Evolutionary conservation across 192 early-diverging fungal genomes (phyloP).

Genomic region (Coemansia sp.): DNA sequence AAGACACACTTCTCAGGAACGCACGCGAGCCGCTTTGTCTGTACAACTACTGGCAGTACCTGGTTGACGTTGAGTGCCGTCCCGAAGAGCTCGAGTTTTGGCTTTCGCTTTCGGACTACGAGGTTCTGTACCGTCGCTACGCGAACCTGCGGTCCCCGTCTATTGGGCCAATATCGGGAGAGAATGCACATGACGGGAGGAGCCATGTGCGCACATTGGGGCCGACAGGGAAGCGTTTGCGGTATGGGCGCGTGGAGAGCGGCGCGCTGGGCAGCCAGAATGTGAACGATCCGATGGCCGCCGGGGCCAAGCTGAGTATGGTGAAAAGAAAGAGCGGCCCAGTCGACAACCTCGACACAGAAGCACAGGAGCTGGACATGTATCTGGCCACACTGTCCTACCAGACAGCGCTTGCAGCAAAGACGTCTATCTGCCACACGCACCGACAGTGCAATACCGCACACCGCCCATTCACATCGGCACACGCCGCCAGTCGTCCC

Average conservation of each 20-base stretch:
- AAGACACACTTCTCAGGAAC: constrained; percentile 67
- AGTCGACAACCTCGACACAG: constrained; percentile 34
- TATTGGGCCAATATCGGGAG: neutral
- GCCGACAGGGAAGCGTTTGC: constrained; percentile 4
- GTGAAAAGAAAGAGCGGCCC: constrained; percentile 14
- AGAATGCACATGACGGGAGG: constrained; percentile 1
- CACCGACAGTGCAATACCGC: constrained; percentile 35
- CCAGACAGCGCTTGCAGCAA: constrained; percentile 29
- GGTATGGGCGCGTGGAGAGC: constrained; percentile 45
- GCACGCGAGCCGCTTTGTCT: constrained; percentile 71
- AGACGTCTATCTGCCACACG: constrained; percentile 20
- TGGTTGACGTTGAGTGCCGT: constrained; percentile 66
- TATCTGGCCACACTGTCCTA: constrained; percentile 32
- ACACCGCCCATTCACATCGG: constrained; percentile 39
- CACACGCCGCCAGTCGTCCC: constrained; percentile 14
- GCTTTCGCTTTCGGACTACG: constrained; percentile 71
- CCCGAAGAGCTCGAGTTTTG: constrained; percentile 76
- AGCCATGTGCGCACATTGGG: constrained; percentile 3
- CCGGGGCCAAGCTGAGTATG: constrained; percentile 5
- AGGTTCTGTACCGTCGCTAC: constrained; percentile 65
- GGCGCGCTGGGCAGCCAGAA: constrained; percentile 29
- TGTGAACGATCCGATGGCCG: neutral
- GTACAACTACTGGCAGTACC: constrained; percentile 74
- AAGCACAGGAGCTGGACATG: constrained; percentile 41
- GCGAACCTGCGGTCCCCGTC: constrained; percentile 7